Base-by-base conservation (phyloP, 805 yeast species). In the Saccharomyces kudriavzevii region DNA sequence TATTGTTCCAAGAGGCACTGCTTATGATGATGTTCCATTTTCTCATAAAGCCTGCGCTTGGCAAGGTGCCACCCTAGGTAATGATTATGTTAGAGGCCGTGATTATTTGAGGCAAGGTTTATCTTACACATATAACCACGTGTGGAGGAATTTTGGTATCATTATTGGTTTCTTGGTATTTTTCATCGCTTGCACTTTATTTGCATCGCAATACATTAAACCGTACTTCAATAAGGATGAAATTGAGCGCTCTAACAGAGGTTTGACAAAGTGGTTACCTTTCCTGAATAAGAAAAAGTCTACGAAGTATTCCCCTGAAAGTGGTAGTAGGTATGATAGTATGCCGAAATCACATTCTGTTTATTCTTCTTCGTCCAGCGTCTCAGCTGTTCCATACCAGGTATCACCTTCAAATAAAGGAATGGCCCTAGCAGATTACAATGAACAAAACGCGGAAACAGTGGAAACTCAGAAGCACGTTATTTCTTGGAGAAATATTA, bases 81-180 rank as follows among this genome's bases (percentile, higher is more conserved):
- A 66, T 25, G 54, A 60, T 24, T 57, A 58, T 48, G 86, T 87
- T 47, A 63, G 70, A 51, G 95, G 95, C 56, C 77, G 80, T 54
- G 71, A 67, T 50, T 87, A 84, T 62, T 58, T 87, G 48, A 54
- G 55, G 2, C 60, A 62, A 5, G 67, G 82, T 8, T 84, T 71
- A 67, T 61, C 68, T 35, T 88, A 84, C 72, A 60, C 66, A 26
- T 80, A 76, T 61, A 54, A 67, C 26, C 89, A 88, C 68, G 78
- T 79, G 55, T 87, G 96, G 96, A 81, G 95, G 73, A 85, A 87
- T 66, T 74, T 84, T 54, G 96, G 89, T 61, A 80, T 84, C 59
- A 59, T 78, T 52, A 62, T 81, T 59, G 88, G 76, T 5, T 83
- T 75, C 62, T 67, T 74, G 53, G 56, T 74, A 3, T 77, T 73